Base-by-base conservation (phyloP, 1,284 basidiomycete species). In the Cryptococcus sp. region DNA sequence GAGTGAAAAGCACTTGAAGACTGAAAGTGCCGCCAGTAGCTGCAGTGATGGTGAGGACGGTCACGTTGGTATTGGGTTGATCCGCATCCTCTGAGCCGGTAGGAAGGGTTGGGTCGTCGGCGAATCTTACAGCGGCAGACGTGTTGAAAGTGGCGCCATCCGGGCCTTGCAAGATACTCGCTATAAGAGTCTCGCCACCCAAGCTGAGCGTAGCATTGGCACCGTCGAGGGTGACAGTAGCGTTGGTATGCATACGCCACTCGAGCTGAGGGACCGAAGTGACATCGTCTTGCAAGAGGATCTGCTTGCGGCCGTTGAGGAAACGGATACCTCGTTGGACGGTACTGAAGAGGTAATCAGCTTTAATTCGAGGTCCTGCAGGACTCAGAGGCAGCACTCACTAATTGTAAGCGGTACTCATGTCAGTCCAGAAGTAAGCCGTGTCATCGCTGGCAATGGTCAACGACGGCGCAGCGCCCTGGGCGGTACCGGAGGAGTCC, bases 201-300 rank as follows among this genome's bases (percentile, higher is more conserved):
- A 90, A 83, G 17, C 75, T 78, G 59, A 94, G 80, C 1, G 86
- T 88, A 2, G 87, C 87, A 1, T 86, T 87, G 39, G 73, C 70
- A 23, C 74, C 64, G 63, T 75, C 72, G 62, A 74, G 63, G 58
- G 79, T 67, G 53, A 85, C 68, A 15, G 78, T 74, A 3, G 77
- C 78, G 70, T 79, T 99, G 61, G 96, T 98, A 78, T 99, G 94
- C 82, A 93, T 91, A 50, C 93, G 86, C 95, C 95, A 98, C 82
- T 88, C 83, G 56, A 94, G 80, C 23, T 82, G 69, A 19, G 64
- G 61, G 23, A 77, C 80, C 17, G 61, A 54, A 19, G 78, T 82
- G 72, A 94, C 86, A 70, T 95, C 92, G 78, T 93, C 91, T 76
- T 92, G 92, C 43, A 94, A 76, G 7, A 99, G 85, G n/a, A 98